Base-by-base conservation (phyloP, 176 grass and related monocot genomes). In the Hyparrhenia diplandra region DNA sequence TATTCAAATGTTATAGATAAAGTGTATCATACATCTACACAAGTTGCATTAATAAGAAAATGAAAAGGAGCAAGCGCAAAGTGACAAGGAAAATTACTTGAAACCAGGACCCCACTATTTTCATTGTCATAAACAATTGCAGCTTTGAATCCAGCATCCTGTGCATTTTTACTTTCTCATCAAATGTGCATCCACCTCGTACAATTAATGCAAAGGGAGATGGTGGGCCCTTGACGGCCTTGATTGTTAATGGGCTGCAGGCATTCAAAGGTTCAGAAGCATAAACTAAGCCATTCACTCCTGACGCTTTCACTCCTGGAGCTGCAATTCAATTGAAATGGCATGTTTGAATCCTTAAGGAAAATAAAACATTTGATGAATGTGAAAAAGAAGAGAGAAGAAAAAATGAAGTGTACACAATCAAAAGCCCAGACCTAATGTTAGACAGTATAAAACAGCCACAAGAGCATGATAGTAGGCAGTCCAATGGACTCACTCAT, bases 61-160 rank as follows among this genome's bases (percentile, higher is more conserved):
- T 58, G 32, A 70, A 17, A 69, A 75, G 49, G 74, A 64, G 65
- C 9, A 63, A 31, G 25, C 45, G 8, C 13, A 43, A 79, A n/a
- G 73, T 60, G 55, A 51, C 34, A 71, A 76, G 58, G 55, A 73
- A 87, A 37, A 70, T 98, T 93, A 98, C 96, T 98, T 88, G 96
- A 95, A 77, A 99, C 51, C 67, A 99, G 73, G 73, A 68, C 36
- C 4, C 84, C 86, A 4, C 83, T 84, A 71, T 95, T 88, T 83
- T 99, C 96, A 25, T 93, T 86, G 67, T 99, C 92, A 58, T 89
- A 95, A 20, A 99, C 86, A 30, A 99, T 91, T 78, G 92, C 92
- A 58, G 96, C 96, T 83, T 91, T 90, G 71, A 89, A 99, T 81
- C 96, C 96, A 78, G 92, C 92, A 93, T 91, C 74, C 82, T 99